These are phyloP conservation scores for Diaporthe sp. DNA, from an alignment of 2,329 filamentous ascomycete species.

Conservation along the genomic window DNA sequence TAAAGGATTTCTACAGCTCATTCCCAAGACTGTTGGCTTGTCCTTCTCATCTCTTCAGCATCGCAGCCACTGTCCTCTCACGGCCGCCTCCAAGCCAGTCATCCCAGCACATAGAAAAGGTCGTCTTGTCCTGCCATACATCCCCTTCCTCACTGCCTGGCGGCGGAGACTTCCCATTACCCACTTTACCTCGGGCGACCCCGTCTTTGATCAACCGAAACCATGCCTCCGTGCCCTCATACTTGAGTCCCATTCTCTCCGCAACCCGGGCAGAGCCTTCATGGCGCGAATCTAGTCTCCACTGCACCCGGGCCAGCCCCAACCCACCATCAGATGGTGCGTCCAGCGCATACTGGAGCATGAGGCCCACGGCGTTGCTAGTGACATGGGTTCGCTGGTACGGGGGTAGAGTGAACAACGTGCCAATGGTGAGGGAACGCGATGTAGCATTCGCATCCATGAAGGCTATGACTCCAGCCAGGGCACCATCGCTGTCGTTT, in stretches of 20 bases:
- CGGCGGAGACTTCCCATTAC: conserved; percentile 45
- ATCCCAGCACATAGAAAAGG: conserved; percentile 49
- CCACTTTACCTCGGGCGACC: conserved; percentile 43
- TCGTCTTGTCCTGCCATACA: conserved; percentile 46
- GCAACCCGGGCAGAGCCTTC: conserved; percentile 47
- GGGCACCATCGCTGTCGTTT: neutral
- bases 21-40: too few species aligned
- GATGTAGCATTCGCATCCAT: neutral
- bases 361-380: conserved; percentile 51
- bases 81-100: conserved; percentile 43
- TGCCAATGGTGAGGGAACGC: neutral
- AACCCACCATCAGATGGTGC: conserved; percentile 42
- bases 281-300: conserved; percentile 48
- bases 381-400: conserved; percentile 54
- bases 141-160: conserved; percentile 44
- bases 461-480: neutral
- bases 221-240: conserved; percentile 49
- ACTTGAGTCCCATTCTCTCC: conserved; percentile 51
- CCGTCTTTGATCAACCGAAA: conserved; percentile 44
- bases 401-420: neutral
- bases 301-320: conserved; percentile 51
- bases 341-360: conserved; percentile 50
- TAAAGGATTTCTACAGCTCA: too few species aligned
- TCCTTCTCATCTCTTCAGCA: neutral
- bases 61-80: neutral